These are phyloP conservation scores for Aureobasidium sp. DNA, from an alignment of 2,329 filamentous ascomycete genomes.

Conservation along the genomic window DNA sequence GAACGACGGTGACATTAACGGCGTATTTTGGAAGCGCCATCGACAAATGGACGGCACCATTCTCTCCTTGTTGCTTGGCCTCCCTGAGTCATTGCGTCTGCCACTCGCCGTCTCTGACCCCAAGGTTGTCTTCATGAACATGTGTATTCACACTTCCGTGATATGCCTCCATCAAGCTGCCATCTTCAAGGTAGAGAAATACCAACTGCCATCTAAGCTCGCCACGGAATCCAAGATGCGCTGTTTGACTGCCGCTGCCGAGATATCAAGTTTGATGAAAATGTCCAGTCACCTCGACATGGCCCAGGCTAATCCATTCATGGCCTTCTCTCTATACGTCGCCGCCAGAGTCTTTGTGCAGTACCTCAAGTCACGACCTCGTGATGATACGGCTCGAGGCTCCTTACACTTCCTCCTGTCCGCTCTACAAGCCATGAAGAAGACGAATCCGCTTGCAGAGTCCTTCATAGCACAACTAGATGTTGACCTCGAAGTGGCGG, in stretches of 20 bases:
- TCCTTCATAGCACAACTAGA: constrained; percentile 92
- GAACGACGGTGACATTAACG: constrained; percentile 79
- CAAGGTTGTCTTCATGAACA: constrained; percentile 89
- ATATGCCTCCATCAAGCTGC: constrained; percentile 98
- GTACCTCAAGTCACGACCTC: constrained; percentile 87
- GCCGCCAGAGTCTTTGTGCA: constrained; percentile 91
- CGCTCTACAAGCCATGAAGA: constrained; percentile 84
- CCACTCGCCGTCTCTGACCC: constrained; percentile 68
- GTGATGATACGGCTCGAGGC: constrained; percentile 69
- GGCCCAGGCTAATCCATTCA: constrained; percentile 89
- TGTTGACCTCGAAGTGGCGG: constrained; percentile 75
- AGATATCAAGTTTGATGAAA: constrained; percentile 91
- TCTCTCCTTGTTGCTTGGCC: constrained; percentile 73
- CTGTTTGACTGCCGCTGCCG: constrained; percentile 87
- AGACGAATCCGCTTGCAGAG: constrained; percentile 82
- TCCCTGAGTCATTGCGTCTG: constrained; percentile 75
- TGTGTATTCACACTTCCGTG: constrained; percentile 93
- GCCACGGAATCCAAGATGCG: constrained; percentile 85
- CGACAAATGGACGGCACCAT: constrained; percentile 83
- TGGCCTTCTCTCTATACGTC: constrained; percentile 94
- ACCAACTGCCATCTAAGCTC: constrained; percentile 67
- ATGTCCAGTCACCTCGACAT: constrained; percentile 89
- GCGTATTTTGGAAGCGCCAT: constrained; percentile 93
- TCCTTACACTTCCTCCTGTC: constrained; percentile 85
- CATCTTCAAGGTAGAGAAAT: constrained; percentile 93